Evolutionary conservation across 305 asterid genomes (phyloP).

Genomic region (Fraxinus greggii): DNA sequence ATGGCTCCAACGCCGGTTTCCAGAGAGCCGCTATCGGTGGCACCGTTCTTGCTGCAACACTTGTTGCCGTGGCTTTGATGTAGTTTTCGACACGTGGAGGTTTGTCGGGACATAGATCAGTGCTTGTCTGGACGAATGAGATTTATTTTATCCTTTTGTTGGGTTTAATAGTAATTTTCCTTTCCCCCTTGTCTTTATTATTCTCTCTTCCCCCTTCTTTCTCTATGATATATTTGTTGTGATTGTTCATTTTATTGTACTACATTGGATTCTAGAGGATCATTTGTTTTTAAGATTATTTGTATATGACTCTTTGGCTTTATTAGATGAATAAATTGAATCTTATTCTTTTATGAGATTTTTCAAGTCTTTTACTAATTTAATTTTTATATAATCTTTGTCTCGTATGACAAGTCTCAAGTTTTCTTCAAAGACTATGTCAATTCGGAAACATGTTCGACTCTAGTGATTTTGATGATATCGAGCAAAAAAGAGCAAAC

Average conservation of each 20-base stretch:
- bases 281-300: not conserved
- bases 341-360: slow-evolving; percentile 11
- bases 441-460: not conserved
- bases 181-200: not conserved
- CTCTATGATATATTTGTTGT: not conserved
- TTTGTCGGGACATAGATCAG: not conserved
- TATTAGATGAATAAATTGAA: slow-evolving; percentile 12
- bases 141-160: slow-evolving; percentile 7
- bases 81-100: slow-evolving; percentile 17
- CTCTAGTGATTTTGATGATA: not conserved
- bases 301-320: not conserved
- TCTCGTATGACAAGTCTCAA: not conserved
- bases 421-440: not conserved
- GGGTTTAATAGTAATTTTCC: not conserved
- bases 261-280: not conserved
- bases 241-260: slow-evolving; percentile 8
- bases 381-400: not conserved
- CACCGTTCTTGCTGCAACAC: slow-evolving; percentile 17
- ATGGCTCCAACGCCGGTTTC: not conserved
- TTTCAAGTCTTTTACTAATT: not conserved
- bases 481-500: not conserved
- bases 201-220: not conserved
- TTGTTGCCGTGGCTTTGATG: slow-evolving; percentile 24
- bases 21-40: slow-evolving; percentile 17
- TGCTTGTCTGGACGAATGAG: slow-evolving; percentile 12